Base-by-base conservation (phyloP, 495 filamentous ascomycete genomes). In the Aspergillus egyptiacus region DNA sequence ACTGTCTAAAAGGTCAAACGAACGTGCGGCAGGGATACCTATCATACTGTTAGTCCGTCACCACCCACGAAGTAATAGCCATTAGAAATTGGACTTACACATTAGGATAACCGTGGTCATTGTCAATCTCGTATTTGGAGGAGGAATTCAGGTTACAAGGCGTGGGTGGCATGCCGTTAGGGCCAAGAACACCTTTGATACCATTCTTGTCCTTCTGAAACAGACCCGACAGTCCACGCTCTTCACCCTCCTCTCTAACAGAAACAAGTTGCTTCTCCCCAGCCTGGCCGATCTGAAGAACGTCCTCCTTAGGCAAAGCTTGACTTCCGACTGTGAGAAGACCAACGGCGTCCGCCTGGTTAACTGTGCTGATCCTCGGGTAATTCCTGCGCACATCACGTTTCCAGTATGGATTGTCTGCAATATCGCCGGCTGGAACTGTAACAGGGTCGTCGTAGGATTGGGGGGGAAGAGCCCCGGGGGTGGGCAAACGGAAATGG, bases 321-420 rank as follows among this genome's bases (percentile, higher is more conserved):
- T 81, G 81, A 66, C 83, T 95, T 25, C 94, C 93, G 10, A 97
- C 86, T 18, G 76, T 84, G 51, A 98, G 75, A 51, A 97, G 79
- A 4, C 82, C 84, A 17, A 91, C 91, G 19, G 87, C 83, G 71
- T 97, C 86, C 14, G 78, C 82, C 72, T 96, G 93, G 37, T 70
- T 84, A 44, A 98, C 80, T 25, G 85, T 80, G 57, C 85, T 89
- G 36, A 86, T 74, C 47, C 75, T 76, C n/a, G 94, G 86, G 72
- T 97, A 98, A 60, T 75, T 79, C 59, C 94, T 82, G 39, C 93
- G 85, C 43, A 73, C 68, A 58, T 98, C 93, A 47, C 93, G 89
- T 73, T 94, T 94, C 87, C 89, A 98, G 80, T 98, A 98, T 31
- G 93, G 81, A 69, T 98, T 98, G 62, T 95, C 93, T 57, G 93